Evolutionary conservation across 2,329 filamentous ascomycete species (phyloP).

Genomic region (Fusarium euwallaceae): DNA sequence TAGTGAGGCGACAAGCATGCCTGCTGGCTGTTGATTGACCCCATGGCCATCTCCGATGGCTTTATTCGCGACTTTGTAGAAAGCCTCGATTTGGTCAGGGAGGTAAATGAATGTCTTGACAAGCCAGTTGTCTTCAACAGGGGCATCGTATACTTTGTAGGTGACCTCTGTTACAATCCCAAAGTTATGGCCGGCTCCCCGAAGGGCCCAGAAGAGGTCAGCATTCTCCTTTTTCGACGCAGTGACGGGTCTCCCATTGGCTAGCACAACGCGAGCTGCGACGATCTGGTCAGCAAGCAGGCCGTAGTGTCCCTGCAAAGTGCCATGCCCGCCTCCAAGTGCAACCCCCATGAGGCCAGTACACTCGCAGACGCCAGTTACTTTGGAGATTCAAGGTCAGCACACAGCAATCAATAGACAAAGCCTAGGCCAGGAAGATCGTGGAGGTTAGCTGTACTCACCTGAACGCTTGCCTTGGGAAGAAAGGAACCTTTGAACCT

Average conservation of each 20-base stretch:
- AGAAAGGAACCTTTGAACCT: neutral
- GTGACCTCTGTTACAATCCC: conserved; percentile 49
- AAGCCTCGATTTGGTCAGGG: neutral
- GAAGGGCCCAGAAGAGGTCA: conserved; percentile 54
- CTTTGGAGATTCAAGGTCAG: conserved; percentile 12
- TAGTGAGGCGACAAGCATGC: neutral
- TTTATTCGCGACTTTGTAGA: neutral
- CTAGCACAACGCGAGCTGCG: conserved; percentile 49
- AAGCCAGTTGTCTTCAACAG: conserved; percentile 43
- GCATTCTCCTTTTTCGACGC: conserved; percentile 33
- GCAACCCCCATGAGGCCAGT: conserved; percentile 49
- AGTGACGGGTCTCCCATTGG: conserved; percentile 43
- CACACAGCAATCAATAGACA: neutral
- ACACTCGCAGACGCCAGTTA: conserved; percentile 44
- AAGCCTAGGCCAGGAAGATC: neutral
- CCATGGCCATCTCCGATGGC: neutral
- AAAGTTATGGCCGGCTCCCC: conserved; percentile 52
- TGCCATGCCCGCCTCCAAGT: conserved; percentile 50
- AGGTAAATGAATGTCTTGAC: neutral
- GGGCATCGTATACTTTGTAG: conserved; percentile 42
- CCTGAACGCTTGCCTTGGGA: neutral
- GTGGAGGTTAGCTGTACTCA: neutral
- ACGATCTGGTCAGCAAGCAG: conserved; percentile 52
- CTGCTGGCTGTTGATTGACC: neutral
- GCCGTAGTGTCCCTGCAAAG: conserved; percentile 47